Conservation (phyloP, 768 basidiomycete genomes). For the Boletus vinaceobasis region DNA sequence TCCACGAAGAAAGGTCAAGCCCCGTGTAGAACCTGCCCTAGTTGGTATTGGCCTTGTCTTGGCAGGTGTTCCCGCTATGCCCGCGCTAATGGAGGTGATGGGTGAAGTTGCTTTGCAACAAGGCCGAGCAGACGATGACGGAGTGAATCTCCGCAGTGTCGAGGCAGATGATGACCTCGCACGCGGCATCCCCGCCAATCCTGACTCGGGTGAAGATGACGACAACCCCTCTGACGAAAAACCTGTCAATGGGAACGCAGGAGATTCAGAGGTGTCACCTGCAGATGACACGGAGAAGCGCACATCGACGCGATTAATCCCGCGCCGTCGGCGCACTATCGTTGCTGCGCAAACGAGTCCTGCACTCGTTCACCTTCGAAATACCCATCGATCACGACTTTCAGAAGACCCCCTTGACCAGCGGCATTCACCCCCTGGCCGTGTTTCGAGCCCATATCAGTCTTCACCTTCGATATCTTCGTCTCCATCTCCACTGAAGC, state of each 20-base stretch:
- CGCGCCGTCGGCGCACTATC: conserved; percentile 46
- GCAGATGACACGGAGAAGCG: conserved; percentile 14
- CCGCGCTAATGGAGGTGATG: conserved; percentile 63
- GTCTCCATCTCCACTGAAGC: conserved; percentile 42
- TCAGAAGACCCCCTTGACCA: conserved; percentile 78
- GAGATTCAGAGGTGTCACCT: conserved; percentile 11
- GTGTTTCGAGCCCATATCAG: conserved; percentile 49
- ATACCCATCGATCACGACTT: conserved; percentile 48
- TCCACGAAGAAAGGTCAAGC: conserved; percentile 62
- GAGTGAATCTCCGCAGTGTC: conserved; percentile 45
- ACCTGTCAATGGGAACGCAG: conserved; percentile 23
- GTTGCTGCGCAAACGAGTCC: conserved; percentile 73
- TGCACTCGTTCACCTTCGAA: conserved; percentile 58
- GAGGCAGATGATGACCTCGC: conserved; percentile 43
- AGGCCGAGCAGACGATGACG: conserved; percentile 71
- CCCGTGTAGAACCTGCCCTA: conserved; percentile 68
- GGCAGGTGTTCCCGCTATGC: conserved; percentile 76
- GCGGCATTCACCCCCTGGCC: conserved; percentile 42
- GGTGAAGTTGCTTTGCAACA: conserved; percentile 89
- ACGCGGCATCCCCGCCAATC: conserved; percentile 19
- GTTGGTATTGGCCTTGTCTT: conserved; percentile 83
- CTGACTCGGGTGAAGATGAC: conserved; percentile 35
- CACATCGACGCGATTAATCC: conserved; percentile 8
- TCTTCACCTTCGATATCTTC: conserved; percentile 70
- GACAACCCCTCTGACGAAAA: conserved; percentile 47